Evolutionary conservation across 169 alveolate genomes (phyloP), one percentile per base, ranked within the genome.

Genomic region (Cryptosporidium viatorum): DNA sequence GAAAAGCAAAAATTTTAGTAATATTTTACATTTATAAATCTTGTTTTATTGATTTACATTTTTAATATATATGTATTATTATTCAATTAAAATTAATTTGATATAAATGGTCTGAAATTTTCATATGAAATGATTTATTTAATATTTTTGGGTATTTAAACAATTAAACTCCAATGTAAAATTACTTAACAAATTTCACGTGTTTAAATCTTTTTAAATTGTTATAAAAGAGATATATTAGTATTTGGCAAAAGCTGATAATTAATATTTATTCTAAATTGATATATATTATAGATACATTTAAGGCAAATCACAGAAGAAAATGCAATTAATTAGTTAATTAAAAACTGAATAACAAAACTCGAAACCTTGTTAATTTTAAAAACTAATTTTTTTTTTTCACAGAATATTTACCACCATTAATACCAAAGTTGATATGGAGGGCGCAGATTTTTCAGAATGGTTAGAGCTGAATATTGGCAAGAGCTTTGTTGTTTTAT

Each of bases 401-500:
- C 50, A 14, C 2, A 31, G 33, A 9, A 6, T 68, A 33, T 29
- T 12, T 23, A 35, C 3, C 37, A 18, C 43, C 0, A 29, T 3
- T 37, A 7, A 2, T 70, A n/a, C 3, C 41, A 21, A 12, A 9
- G 2, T 33, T 21, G 73, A 67, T 9, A 67, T 67, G 51, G 73
- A n/a, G 14, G 80, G 39, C 16, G 21, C 35, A n/a, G 80, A 80
- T 12, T 59, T 73, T 73, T 59, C 86, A 33, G 71, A 80, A 31
- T 80, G 89, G 89, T 29, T 80, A 21, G 75, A 80, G 29, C 37
- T 80, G 12, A 80, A 80, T 29, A 80, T 80, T 43, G 89, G 89
- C 8, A 80, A 65, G n/a, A 62, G 58, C 43, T 43, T 80, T 41
- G 75, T 80, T 29, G 55, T 59, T 23, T 45, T 80, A 18, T 33